phyloP scores from a whole-genome alignment of 345 rosid species.

The Rhizophora apiculata region DNA sequence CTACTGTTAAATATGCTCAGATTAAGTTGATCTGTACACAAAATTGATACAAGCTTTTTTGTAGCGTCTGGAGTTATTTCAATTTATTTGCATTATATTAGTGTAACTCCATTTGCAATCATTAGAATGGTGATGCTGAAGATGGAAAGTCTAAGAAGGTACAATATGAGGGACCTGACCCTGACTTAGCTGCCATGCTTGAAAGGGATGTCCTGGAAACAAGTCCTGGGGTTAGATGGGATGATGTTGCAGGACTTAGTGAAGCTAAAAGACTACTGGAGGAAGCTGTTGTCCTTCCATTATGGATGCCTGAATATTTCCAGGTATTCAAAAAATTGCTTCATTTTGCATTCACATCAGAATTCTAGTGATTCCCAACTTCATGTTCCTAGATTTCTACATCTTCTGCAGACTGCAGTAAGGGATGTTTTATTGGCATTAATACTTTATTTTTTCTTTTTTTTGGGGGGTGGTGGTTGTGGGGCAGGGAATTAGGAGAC shows the following conservation, averaged over 20 bases:
- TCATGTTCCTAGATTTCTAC: not conserved
- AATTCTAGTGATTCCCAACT: not conserved
- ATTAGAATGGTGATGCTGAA: constrained; percentile 85
- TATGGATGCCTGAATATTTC: constrained; percentile 99
- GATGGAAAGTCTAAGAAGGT: constrained; percentile 82
- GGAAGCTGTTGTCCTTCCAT: constrained; percentile 99
- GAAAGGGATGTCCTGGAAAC: constrained; percentile 99
- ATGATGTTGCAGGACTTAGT: constrained; percentile 97
- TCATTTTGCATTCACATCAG: constrained; percentile 1
- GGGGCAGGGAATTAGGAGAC: constrained; percentile 93
- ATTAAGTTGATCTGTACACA: not conserved
- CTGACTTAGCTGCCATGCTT: constrained; percentile 95
- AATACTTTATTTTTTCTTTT: constrained; percentile 8
- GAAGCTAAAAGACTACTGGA: constrained; percentile 98
- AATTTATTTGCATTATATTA: constrained; percentile 12
- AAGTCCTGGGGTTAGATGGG: constrained; percentile 97
- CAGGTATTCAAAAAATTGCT: constrained; percentile 50
- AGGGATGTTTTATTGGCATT: not conserved
- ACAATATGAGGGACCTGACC: constrained; percentile 97
- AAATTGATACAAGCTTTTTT: not conserved
- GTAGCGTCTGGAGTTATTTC: not conserved
- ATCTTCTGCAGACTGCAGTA: not conserved
- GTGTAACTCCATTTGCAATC: constrained; percentile 24
- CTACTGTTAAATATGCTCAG: not conserved
- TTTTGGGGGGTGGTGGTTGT: too few species aligned